A percentile compares a stretch with the other conserved stretches of the same genome.
Conservation (phyloP, 2,329 filamentous ascomycete genomes). For the Penicillium psychrosexuale region DNA sequence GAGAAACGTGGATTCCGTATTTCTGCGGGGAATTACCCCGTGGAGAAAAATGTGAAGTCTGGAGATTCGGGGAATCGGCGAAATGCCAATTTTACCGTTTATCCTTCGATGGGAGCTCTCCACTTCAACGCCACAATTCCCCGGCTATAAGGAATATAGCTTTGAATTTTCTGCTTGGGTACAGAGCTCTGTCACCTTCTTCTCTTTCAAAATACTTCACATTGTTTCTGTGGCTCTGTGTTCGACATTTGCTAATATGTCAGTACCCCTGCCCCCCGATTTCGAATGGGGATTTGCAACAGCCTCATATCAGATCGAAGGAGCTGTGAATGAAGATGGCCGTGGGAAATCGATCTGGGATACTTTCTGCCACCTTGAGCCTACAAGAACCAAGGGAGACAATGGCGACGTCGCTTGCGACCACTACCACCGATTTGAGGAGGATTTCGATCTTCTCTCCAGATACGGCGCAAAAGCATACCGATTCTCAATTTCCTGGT, state of each 20-base stretch:
- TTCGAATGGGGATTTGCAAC: conserved; percentile 39
- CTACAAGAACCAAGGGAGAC: conserved; percentile 28
- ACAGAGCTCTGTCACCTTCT: not conserved
- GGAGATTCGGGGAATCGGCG: not conserved
- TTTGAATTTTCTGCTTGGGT: not conserved
- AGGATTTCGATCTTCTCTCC: conserved; percentile 37
- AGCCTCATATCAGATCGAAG: conserved; percentile 44
- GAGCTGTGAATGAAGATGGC: conserved; percentile 37
- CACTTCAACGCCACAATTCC: not conserved
- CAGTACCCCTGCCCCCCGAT: not conserved
- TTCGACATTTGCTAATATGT: not conserved
- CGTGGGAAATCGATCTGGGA: conserved; percentile 40
- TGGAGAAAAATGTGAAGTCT: conserved; percentile 2
- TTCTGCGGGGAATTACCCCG: conserved; percentile 6
- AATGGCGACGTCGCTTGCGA: conserved; percentile 50
- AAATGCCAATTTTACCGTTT: conserved; percentile 10
- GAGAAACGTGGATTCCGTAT: not conserved
- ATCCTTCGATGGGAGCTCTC: conserved; percentile 28
- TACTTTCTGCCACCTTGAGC: conserved; percentile 33
- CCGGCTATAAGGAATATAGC: not conserved
- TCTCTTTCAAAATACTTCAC: not conserved
- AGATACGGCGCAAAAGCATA: conserved; percentile 31
- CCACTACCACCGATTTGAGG: conserved; percentile 47
- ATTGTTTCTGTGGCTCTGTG: not conserved
- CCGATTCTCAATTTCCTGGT: conserved; percentile 47